These are phyloP conservation scores for Ceratobasidium sp. DNA, from an alignment of 1,284 basidiomycete genomes.

Conservation along the genomic window DNA sequence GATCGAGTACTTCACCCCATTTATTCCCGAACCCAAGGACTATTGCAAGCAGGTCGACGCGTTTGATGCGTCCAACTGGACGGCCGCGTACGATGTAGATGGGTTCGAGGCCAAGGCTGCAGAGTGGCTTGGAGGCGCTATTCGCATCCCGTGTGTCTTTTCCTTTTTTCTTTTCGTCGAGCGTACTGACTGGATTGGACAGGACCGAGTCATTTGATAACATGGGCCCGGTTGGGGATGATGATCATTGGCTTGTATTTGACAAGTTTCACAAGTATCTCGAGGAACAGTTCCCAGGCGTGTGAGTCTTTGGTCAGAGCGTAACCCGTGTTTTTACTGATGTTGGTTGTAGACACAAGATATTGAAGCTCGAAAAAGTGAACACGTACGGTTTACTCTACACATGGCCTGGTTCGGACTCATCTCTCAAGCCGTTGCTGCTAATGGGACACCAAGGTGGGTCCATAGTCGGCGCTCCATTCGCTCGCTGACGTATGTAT, in stretches of 20 bases:
- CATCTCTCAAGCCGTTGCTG: constrained; percentile 72
- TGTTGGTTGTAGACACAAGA: constrained; percentile 61
- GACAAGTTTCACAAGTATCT: constrained; percentile 58
- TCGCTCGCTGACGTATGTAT: constrained; percentile 40
- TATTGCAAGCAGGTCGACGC: constrained; percentile 39
- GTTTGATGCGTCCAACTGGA: constrained; percentile 44
- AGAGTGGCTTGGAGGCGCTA: constrained; percentile 68
- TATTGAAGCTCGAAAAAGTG: constrained; percentile 68
- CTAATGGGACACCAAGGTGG: constrained; percentile 77
- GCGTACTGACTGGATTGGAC: background rate
- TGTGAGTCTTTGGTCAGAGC: constrained; percentile 51
- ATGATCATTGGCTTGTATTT: constrained; percentile 58
- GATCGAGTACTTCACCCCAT: constrained; percentile 18
- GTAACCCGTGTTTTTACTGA: background rate
- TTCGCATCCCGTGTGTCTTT: constrained; percentile 60
- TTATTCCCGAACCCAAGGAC: constrained; percentile 26
- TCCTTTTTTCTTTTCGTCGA: too few species aligned
- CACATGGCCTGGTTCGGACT: constrained; percentile 71
- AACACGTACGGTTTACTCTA: constrained; percentile 76
- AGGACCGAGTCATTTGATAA: constrained; percentile 59
- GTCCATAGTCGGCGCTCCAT: constrained; percentile 2
- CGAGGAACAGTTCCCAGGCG: constrained; percentile 56
- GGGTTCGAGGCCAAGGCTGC: constrained; percentile 65
- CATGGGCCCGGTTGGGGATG: constrained; percentile 58
- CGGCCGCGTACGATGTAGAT: constrained; percentile 58